phyloP scores from a whole-genome alignment of 352 stramenopile genomes.

The Globisporangium middletonii region DNA sequence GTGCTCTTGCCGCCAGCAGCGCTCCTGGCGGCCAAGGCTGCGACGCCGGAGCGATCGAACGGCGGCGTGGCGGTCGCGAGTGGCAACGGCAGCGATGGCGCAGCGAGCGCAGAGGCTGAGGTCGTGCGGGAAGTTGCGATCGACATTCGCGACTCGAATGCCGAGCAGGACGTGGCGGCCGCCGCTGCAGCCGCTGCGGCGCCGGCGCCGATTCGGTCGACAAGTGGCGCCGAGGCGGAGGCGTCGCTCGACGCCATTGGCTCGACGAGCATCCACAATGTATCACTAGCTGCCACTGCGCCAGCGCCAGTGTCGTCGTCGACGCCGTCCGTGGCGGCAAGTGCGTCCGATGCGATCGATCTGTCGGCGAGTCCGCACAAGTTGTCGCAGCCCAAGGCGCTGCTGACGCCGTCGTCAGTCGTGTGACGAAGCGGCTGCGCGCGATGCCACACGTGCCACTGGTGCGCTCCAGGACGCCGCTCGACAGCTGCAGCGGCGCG shows the following conservation, averaged over 20 bases:
- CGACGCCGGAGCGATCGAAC: constrained; percentile 6
- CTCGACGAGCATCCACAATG: constrained; percentile 42
- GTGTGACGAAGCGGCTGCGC: constrained; percentile 26
- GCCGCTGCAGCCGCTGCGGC: constrained; percentile 1
- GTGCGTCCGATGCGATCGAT: constrained; percentile 19
- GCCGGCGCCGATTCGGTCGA: not conserved
- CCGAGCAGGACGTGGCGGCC: constrained; percentile 5
- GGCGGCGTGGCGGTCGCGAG: not conserved
- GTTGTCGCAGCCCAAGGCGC: constrained; percentile 37
- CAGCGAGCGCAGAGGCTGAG: constrained; percentile 2
- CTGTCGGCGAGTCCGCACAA: constrained; percentile 31
- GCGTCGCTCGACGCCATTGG: constrained; percentile 30
- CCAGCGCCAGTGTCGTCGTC: not conserved
- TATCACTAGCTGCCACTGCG: constrained; percentile 26
- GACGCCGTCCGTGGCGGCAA: not conserved
- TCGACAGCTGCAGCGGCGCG: not conserved
- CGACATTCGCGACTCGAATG: constrained; percentile 30
- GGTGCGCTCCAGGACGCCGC: not conserved
- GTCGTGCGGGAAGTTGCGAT: constrained; percentile 20
- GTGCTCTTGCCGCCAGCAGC: constrained; percentile 26
- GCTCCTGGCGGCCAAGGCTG: constrained; percentile 9
- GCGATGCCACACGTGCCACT: not conserved
- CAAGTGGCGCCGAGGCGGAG: not conserved
- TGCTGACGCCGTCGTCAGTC: constrained; percentile 47
- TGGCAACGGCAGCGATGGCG: not conserved